Evolutionary conservation across 202 grass and related monocot species (phyloP).

Genomic region (Digitaria exilis): DNA sequence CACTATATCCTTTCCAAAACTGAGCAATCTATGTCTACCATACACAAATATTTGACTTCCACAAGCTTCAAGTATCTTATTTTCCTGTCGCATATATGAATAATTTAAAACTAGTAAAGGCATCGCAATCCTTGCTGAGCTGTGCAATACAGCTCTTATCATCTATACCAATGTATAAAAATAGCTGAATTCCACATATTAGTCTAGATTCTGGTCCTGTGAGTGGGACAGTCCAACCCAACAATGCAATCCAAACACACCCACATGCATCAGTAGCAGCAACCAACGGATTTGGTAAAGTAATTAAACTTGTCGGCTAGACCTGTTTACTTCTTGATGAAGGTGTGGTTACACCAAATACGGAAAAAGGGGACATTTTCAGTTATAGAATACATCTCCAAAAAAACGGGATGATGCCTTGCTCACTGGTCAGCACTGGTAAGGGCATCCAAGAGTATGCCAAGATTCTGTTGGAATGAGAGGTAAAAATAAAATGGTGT

Average conservation of each 20-base stretch:
- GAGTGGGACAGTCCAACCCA: not conserved
- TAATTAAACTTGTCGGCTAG: constrained; percentile 10
- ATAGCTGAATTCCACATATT: constrained; percentile 1
- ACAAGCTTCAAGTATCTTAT: constrained; percentile 4
- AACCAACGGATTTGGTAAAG: constrained; percentile 4
- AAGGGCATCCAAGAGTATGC: not conserved
- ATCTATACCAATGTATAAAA: constrained; percentile 20
- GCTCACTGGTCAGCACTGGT: not conserved
- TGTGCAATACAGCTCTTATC: not conserved
- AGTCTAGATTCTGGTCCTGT: not conserved
- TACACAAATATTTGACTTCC: not conserved
- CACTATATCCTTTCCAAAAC: not conserved
- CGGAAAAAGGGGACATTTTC: not conserved
- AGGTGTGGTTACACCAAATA: not conserved
- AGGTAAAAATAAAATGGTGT: not conserved
- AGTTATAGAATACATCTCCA: not conserved
- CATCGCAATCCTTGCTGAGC: not conserved
- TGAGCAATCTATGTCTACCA: not conserved
- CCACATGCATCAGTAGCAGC: not conserved
- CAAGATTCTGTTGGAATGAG: not conserved
- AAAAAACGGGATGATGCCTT: not conserved
- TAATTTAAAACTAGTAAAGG: not conserved
- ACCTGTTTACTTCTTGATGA: not conserved
- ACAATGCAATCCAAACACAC: not conserved
- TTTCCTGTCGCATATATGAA: not conserved